Evolutionary conservation across 1,139 yeast species (phyloP).

Genomic region (Pneumocystis carinii): DNA sequence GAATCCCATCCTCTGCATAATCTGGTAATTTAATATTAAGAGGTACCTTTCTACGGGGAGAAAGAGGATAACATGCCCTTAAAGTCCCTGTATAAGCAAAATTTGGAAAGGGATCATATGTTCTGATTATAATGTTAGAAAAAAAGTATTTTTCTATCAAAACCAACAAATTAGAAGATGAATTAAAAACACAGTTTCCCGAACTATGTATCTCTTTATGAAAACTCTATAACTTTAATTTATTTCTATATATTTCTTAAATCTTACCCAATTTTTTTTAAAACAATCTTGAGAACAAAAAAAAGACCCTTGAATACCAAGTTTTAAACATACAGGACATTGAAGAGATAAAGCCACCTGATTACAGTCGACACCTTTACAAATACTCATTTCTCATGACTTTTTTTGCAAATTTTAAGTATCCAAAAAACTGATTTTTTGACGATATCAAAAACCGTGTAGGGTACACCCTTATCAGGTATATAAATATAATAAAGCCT

Average conservation of each 20-base stretch:
- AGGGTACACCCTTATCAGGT: no score
- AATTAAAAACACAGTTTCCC: background rate
- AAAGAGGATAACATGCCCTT: slow-evolving; percentile 68
- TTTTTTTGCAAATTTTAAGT: background rate
- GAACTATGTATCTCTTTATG: background rate
- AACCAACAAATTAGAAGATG: background rate
- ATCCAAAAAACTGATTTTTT: background rate
- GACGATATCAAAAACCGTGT: background rate
- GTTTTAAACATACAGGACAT: slow-evolving; percentile 84
- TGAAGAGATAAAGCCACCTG: slow-evolving; percentile 59
- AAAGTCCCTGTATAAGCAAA: slow-evolving; percentile 57
- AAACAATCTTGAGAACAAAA: slow-evolving; percentile 84
- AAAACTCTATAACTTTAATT: slow-evolving; percentile 4
- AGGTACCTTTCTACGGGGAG: slow-evolving; percentile 57
- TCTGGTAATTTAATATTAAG: slow-evolving; percentile 64
- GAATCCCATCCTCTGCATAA: slow-evolving; percentile 69
- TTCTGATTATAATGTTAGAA: slow-evolving; percentile 20
- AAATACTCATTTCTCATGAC: background rate
- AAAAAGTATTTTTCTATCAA: slow-evolving; percentile 7
- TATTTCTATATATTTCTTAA: slow-evolving; percentile 36
- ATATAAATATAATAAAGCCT: no score
- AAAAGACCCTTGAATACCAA: slow-evolving; percentile 36
- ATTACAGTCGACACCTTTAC: slow-evolving; percentile 44
- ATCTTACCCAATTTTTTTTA: slow-evolving; percentile 46
- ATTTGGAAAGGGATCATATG: slow-evolving; percentile 77